phyloP scores from a whole-genome alignment of 257 asterid genomes.

The Nicotiana obtusifolia region DNA sequence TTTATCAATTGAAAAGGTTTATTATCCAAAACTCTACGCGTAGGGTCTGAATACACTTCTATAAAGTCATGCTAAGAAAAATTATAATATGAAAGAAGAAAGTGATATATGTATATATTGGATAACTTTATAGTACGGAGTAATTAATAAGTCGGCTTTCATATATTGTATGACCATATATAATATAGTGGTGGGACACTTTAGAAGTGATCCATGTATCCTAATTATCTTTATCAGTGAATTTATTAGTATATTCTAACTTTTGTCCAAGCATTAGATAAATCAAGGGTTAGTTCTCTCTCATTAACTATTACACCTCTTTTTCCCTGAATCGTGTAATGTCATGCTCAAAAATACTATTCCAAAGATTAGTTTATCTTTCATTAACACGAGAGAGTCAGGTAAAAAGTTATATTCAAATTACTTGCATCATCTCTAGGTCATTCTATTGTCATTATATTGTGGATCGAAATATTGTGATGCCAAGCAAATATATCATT shows the following conservation, averaged over 20 bases:
- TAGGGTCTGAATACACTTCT: background rate
- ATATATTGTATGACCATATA: background rate
- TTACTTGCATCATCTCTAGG: background rate
- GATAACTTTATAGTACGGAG: background rate
- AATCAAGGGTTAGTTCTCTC: background rate
- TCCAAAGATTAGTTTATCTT: too few species aligned
- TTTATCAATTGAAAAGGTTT: background rate
- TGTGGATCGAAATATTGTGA: background rate
- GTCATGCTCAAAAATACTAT: background rate
- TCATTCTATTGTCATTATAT: too few species aligned
- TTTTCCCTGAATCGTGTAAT: background rate
- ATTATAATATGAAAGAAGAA: background rate
- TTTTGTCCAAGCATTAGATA: background rate
- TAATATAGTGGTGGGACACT: background rate
- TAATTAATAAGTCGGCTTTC: background rate
- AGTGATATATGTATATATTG: background rate
- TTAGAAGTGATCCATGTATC: background rate
- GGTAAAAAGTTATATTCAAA: background rate
- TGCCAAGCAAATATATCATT: too few species aligned
- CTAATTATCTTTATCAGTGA: background rate
- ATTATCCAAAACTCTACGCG: background rate
- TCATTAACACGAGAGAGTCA: background rate
- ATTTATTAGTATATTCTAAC: background rate
- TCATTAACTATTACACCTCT: background rate
- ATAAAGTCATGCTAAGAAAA: background rate